Evolutionary conservation across 192 early-diverging fungal genomes (phyloP), one percentile per base, ranked within the genome.

Genomic region (Cetraspora pellucida): DNA sequence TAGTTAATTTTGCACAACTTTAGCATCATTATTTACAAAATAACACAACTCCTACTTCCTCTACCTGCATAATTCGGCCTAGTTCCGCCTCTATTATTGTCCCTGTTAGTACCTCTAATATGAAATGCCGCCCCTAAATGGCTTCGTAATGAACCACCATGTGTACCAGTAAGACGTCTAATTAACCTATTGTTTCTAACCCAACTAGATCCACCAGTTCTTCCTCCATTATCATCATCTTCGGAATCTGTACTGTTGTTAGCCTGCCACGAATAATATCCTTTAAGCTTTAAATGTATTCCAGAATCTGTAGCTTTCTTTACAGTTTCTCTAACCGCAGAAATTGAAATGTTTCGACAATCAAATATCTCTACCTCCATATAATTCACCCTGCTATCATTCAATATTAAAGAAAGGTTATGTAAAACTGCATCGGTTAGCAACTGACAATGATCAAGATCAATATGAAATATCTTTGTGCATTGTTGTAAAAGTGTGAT

Each of bases 401-500:
- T 69, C 3, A 69, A 49, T 10, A 69, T 69, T 13, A 17, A 17
- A 23, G 37, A 17, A 7, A 69, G 3, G 46, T 69, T 69, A 31
- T 21, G 14, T 46, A 69, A 31, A n/a, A 69, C 25, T 10, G 30
- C 45, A 45, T 69, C 37, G 0, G 67, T 69, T 11, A 69, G 10
- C 10, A 47, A 49, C 46, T 69, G 67, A 69, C 67, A 69, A 25
- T 69, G 67, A 23, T 69, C 67, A 11, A 45, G 37, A 23, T 69
- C 67, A 19, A 69, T 45, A 69, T 47, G 67, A 25, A 19, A 69
- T 6, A 69, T 17, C 13, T 69, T 47, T 10, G 67, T n/a, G 16
- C 67, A 69, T 69, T 43, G 10, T n/a, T 37, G 14, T 17, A 85
- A 54, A 10, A 85, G 72, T 47, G 70, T 27, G 10, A 57, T 69